Base-by-base conservation (phyloP, 768 basidiomycete genomes). In the Glaciozyma martinii region DNA sequence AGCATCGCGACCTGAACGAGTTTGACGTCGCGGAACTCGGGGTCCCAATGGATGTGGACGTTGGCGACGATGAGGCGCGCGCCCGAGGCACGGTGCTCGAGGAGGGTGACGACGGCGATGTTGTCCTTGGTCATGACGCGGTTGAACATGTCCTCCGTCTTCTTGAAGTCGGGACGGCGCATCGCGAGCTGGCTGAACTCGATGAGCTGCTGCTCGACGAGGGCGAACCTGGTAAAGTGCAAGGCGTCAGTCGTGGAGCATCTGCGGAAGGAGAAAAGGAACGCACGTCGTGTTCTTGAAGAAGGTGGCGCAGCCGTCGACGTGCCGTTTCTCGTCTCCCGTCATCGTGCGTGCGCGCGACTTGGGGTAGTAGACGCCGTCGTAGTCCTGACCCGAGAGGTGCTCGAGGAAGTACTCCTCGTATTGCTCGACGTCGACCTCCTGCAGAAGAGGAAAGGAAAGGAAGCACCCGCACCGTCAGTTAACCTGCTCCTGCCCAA, bases 101-200 rank as follows among this genome's bases (percentile, higher is more conserved):
- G 81, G 37, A 90, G 81, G 71, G 85, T 85, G 63, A 93, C 80
- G 68, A 91, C 84, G 54, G 91, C 91, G 68, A 98, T 89, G 74
- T 97, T 85, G 77, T 98, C 94, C 76, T 90, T 89, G 67, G 88
- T 87, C 71, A 97, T 83, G 61, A 98, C 91, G 40, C 95, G 90
- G 75, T 97, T 97, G 83, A 97, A 98, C 92, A 98, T 93, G 79
- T 97, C 94, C 74, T 98, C 92, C 23, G 91, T 94, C 59, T 92
- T 91, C 81, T 91, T 90, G 79, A 92, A 90, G 76, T 93, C 91
- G 57, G 86, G 84, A 32, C 91, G 85, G 72, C 90, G 88, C 83
- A 97, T 87, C 25, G 93, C 94, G 67, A 92, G 82, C 43, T 88
- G 83, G 75, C 86, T 89, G 79, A 93, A 99, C 76, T 98, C 95